Evolutionary conservation across 495 filamentous ascomycete species (phyloP), one percentile per base, ranked within the genome.

Genomic region (Opeltia flavorubescens): DNA sequence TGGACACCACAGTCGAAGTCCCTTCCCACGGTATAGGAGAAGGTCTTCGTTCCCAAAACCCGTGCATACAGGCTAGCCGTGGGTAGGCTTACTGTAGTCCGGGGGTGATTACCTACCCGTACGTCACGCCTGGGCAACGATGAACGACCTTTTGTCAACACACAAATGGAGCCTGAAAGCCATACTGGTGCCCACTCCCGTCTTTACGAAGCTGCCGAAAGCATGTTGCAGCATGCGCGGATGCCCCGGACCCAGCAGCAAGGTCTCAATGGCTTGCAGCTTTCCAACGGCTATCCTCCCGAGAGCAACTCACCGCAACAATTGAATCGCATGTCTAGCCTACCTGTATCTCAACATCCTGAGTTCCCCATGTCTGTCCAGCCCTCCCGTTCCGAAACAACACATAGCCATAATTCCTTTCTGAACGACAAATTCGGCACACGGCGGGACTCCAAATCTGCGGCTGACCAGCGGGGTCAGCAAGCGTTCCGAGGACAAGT

Each of bases 171-270:
- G 38, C 38, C 38, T 11, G 38, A 41, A 3, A 41, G 15, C 25
- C 38, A 41, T 41, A 21, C 47, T 9, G 28, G 43, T 31, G 47
- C 46, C 9, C 21, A 48, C 29, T 54, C 47, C 43, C 50, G 50
- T 29, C 48, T 43, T 29, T 55, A 55, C 47, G 55, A 48, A 24
- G 53, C 55, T 26, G 55, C 55, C n/a, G 52, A 58, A 35, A 51
- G 47, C 42, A 53, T 58, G 53, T 29, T 58, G 26, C 50, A 58
- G 30, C 48, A 57, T 34, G 49, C 54, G 21, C 50, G 54, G 17
- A 40, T 36, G 4, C 53, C 49, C 15, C 41, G 55, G 26, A 54
- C 38, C 36, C 50, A 49, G 33, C 43, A 49, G 18, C 52, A 53
- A 38, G 27, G 39, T 17, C 35, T 57, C 39, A 50, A 52, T 35